phyloP scores from a whole-genome alignment of 306 rosid species.

The Herpetospermum pedunculosum region DNA sequence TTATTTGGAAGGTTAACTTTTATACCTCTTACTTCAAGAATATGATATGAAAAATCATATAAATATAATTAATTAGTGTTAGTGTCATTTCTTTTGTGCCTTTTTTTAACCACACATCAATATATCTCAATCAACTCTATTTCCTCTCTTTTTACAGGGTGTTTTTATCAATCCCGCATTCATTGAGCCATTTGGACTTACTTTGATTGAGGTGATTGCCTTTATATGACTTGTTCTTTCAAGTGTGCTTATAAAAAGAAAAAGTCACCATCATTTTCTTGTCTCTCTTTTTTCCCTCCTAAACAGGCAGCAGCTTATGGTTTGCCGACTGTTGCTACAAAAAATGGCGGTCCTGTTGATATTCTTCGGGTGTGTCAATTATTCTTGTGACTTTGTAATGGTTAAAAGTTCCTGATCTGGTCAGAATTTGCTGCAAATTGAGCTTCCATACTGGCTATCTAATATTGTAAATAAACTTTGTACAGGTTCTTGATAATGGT shows the following conservation, averaged over 20 bases:
- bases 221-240: neutral
- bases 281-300: neutral
- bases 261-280: too few species aligned
- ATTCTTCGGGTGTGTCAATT: conserved; percentile 33
- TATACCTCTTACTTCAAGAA: neutral
- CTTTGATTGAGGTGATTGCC: conserved; percentile 37
- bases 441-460: conserved; percentile 3
- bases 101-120: neutral
- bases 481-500: conserved; percentile 20
- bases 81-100: neutral
- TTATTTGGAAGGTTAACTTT: neutral
- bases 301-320: conserved; percentile 56
- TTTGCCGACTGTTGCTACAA: conserved; percentile 48
- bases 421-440: neutral
- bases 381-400: conserved; percentile 2
- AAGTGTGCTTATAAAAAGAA: neutral
- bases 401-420: neutral
- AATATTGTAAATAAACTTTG: neutral
- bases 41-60: neutral
- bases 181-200: conserved; percentile 54
- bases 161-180: conserved; percentile 57
- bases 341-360: conserved; percentile 55
- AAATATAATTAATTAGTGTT: neutral
- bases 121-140: neutral
- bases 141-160: conserved; percentile 25